These are phyloP conservation scores for Trichosporon asahii DNA, from an alignment of 1,284 basidiomycete genomes.

Conservation along the genomic window DNA sequence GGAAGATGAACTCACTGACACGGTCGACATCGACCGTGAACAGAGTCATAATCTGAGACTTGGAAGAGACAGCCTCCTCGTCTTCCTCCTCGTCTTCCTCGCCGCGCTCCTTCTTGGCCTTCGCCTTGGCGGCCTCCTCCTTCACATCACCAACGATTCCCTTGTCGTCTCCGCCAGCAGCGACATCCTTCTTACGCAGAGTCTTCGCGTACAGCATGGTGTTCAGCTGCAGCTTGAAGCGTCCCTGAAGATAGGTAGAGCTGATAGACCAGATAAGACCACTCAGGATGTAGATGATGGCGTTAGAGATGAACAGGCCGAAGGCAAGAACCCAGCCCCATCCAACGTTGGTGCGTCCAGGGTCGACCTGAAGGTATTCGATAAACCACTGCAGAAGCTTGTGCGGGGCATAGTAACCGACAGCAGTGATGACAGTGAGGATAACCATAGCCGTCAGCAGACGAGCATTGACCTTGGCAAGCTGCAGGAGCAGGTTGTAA, in stretches of 20 bases:
- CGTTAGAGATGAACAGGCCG: slow-evolving; percentile 66
- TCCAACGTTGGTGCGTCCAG: slow-evolving; percentile 53
- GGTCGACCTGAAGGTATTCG: slow-evolving; percentile 63
- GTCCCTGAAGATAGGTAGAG: slow-evolving; percentile 47
- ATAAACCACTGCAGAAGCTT: slow-evolving; percentile 70
- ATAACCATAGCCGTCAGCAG: slow-evolving; percentile 53
- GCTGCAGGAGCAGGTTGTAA: slow-evolving; percentile 46
- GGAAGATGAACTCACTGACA: slow-evolving; percentile 78
- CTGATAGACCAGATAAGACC: slow-evolving; percentile 50
- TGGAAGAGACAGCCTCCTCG: slow-evolving; percentile 77
- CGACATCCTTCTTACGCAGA: slow-evolving; percentile 78
- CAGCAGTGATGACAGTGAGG: slow-evolving; percentile 63
- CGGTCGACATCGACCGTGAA: slow-evolving; percentile 83
- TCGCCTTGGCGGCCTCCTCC: slow-evolving; percentile 40
- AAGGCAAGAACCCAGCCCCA: slow-evolving; percentile 55
- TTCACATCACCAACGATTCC: slow-evolving; percentile 29
- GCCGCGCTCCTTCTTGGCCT: slow-evolving; percentile 34
- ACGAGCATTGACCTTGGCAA: slow-evolving; percentile 46
- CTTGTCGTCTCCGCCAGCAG: slow-evolving; percentile 45
- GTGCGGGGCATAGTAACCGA: slow-evolving; percentile 73
- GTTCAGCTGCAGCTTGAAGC: slow-evolving; percentile 77
- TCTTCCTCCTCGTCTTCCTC: slow-evolving; percentile 56
- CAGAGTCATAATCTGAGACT: slow-evolving; percentile 73
- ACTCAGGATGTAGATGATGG: slow-evolving; percentile 56
- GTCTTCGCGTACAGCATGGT: slow-evolving; percentile 84